A percentile compares a stretch with the other conserved stretches of the same genome.
Conservation (phyloP, 768 basidiomycete genomes). For the Leccinum barrowsii region DNA sequence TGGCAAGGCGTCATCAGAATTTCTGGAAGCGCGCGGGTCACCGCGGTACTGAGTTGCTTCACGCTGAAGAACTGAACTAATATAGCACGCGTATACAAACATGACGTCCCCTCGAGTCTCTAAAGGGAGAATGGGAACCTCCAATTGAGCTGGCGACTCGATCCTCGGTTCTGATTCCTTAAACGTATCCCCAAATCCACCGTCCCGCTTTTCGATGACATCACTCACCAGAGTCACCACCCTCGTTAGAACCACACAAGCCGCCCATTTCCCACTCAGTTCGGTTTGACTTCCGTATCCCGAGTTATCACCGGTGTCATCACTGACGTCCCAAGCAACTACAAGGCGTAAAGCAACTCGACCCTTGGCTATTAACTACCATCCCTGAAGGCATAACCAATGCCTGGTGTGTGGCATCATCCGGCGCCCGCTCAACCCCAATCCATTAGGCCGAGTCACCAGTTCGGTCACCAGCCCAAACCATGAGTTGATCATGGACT, state of each 20-base stretch:
- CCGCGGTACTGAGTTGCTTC: background rate
- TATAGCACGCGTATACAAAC: background rate
- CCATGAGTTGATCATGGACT: background rate
- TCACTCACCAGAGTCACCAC: background rate
- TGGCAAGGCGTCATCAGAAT: background rate
- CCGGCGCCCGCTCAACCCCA: background rate
- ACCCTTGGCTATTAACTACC: background rate
- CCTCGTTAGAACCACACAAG: background rate
- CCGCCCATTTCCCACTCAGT: background rate
- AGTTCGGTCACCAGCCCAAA: background rate
- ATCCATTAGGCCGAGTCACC: background rate
- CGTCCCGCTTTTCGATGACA: background rate
- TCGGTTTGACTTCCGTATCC: background rate
- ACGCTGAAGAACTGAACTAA: background rate
- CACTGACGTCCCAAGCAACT: background rate
- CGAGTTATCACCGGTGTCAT: background rate
- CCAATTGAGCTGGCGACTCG: background rate
- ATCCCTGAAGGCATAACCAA: background rate
- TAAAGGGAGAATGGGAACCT: background rate
- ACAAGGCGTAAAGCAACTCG: background rate
- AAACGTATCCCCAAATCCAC: background rate
- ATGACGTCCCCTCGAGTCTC: background rate
- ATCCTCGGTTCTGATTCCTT: background rate
- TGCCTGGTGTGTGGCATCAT: background rate
- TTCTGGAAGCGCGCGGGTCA: background rate